Conservation (phyloP, 2,329 filamentous ascomycete genomes). For the Ophiostoma sp. region DNA sequence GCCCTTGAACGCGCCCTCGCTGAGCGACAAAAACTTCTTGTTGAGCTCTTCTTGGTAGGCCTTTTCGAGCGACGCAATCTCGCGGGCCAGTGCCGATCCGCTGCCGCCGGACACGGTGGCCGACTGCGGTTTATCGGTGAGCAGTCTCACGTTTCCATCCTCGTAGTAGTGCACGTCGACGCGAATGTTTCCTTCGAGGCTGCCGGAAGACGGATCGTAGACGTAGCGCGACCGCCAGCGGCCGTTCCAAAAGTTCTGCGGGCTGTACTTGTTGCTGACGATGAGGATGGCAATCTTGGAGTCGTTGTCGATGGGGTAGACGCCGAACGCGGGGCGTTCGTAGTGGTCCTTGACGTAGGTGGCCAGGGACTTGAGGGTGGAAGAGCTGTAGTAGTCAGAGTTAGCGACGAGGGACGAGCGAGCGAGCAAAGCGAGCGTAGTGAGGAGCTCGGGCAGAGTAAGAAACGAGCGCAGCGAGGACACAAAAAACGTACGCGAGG, state of each 20-base stretch:
- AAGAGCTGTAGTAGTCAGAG: conserved; percentile 60
- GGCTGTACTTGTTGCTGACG: conserved; percentile 95
- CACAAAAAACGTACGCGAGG: conserved; percentile 62
- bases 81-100: conserved; percentile 69
- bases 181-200: conserved; percentile 77
- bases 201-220: conserved; percentile 67
- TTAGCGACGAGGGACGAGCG: background rate
- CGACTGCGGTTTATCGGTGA: conserved; percentile 78
- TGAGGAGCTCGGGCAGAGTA: too few species aligned
- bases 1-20: conserved; percentile 93
- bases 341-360: conserved; percentile 87
- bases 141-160: conserved; percentile 92
- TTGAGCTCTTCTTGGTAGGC: conserved; percentile 97
- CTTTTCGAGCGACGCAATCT: conserved; percentile 78
- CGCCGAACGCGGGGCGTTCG: conserved; percentile 74
- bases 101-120: conserved; percentile 57
- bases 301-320: conserved; percentile 77
- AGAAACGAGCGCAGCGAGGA: background rate
- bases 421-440: conserved; percentile 22
- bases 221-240: conserved; percentile 91
- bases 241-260: conserved; percentile 98
- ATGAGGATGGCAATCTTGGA: conserved; percentile 76
- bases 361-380: conserved; percentile 73
- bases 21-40: conserved; percentile 80
- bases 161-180: conserved; percentile 99